A percentile compares a stretch with the other conserved stretches of the same genome.
phyloP scores from a whole-genome alignment of 495 filamentous ascomycete genomes.

The Hyaloscypha variabilis region DNA sequence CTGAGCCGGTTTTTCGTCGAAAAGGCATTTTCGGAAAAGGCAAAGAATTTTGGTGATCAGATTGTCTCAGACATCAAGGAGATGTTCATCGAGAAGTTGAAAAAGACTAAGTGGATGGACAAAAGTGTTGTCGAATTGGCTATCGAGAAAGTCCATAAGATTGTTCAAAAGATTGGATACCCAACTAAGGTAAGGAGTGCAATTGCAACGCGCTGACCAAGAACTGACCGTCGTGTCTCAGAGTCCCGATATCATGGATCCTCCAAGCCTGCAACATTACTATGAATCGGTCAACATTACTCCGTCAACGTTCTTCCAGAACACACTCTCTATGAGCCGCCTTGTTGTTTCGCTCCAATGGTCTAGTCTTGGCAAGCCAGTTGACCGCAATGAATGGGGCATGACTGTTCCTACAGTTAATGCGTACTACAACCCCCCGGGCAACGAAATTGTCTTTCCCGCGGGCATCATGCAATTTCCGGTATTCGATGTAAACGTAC shows the following conservation, averaged over 20 bases:
- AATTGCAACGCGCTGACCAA: background rate
- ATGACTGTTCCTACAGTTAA: constrained; percentile 66
- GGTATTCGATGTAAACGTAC: constrained; percentile 63
- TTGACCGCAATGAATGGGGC: constrained; percentile 62
- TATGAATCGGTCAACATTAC: constrained; percentile 59
- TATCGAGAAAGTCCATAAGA: constrained; percentile 69
- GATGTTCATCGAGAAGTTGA: constrained; percentile 62
- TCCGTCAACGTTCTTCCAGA: constrained; percentile 59
- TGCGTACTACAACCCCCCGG: constrained; percentile 65
- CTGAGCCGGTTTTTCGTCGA: constrained; percentile 70
- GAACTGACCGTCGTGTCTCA: constrained; percentile 19
- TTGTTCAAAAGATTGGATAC: constrained; percentile 75
- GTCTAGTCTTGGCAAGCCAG: constrained; percentile 61
- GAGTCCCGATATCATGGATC: constrained; percentile 64
- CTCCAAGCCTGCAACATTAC: constrained; percentile 57
- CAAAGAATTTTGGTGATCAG: constrained; percentile 67
- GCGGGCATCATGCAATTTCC: constrained; percentile 76
- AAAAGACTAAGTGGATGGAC: constrained; percentile 68
- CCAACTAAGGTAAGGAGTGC: constrained; percentile 49
- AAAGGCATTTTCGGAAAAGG: constrained; percentile 63
- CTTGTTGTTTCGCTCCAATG: constrained; percentile 53
- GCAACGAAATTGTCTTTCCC: constrained; percentile 72
- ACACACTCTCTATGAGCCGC: constrained; percentile 51
- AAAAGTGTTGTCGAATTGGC: constrained; percentile 62
- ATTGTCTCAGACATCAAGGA: constrained; percentile 72